Percentiles rank a stretch among this genome's conserved stretches.
These are phyloP conservation scores for Alternaria postmessia DNA, from an alignment of 2,329 filamentous ascomycete species.

Conservation along the genomic window DNA sequence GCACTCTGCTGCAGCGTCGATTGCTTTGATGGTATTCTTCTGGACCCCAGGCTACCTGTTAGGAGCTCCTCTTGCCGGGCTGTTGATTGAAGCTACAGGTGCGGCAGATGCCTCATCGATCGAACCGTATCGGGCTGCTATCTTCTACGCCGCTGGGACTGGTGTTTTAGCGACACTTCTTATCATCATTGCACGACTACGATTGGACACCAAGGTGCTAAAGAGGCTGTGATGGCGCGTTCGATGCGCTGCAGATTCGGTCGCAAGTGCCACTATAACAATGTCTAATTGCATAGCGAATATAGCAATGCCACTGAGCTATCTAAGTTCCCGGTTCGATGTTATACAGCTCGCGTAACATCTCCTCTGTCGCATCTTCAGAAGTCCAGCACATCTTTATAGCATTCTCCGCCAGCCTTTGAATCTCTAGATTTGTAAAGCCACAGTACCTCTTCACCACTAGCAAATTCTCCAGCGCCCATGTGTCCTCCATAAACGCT, in stretches of 20 bases:
- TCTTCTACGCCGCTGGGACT: conserved; percentile 40
- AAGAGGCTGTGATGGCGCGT: background rate
- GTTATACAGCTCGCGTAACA: conserved; percentile 1
- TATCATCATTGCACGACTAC: background rate
- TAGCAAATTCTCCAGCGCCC: conserved; percentile 59
- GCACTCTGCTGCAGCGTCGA: background rate
- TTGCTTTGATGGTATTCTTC: conserved; percentile 23
- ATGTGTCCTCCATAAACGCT: conserved; percentile 60
- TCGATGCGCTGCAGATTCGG: too few relatives aligned
- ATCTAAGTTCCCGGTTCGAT: background rate
- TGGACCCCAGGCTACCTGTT: conserved; percentile 38
- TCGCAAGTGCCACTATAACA: too few relatives aligned
- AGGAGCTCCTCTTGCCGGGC: conserved; percentile 40
- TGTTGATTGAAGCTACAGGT: conserved; percentile 35
- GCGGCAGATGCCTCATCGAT: conserved; percentile 22
- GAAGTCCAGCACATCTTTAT: conserved; percentile 60
- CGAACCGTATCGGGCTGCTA: conserved; percentile 36
- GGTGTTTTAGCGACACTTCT: conserved; percentile 11
- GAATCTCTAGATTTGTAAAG: conserved; percentile 55
- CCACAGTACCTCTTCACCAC: conserved; percentile 54
- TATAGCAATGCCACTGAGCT: background rate
- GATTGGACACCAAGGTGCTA: background rate
- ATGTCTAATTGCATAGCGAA: background rate
- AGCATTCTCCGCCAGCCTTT: conserved; percentile 53
- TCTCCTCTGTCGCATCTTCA: conserved; percentile 21